Evolutionary conservation across 106 monocot genomes (phyloP), one percentile per base, ranked within the genome.

Genomic region (Platanthera zijinensis): DNA sequence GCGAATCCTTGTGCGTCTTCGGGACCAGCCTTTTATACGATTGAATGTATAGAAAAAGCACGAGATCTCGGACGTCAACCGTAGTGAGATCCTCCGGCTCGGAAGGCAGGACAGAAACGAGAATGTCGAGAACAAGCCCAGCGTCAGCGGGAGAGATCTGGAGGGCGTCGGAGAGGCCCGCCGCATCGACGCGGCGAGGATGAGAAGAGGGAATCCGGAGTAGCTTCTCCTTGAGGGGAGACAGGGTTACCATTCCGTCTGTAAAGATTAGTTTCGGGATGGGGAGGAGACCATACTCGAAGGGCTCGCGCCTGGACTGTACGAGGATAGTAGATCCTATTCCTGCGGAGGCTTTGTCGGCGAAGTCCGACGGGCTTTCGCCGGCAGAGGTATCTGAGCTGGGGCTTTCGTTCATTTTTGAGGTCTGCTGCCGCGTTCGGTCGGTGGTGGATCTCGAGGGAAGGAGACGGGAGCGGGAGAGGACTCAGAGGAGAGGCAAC

Each of bases 201-300:
- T 19, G 6, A 62, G 80, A 22, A 52, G 69, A 54, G 3, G 82
- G 50, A 5, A 54, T 13, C 52, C 51, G 56, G 73, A 86, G 81
- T 76, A 94, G 82, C 79, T 85, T 84, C 13, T 81, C 70, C 82
- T 84, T 86, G 78, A 91, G n/a, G 32, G 84, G 72, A 13, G 57
- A 59, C 1, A 99, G 90, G 69, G 90, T 88, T 69, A 76, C 79
- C 79, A 82, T 81, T 48, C 89, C 94, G 73, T 97, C 93, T 69
- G 89, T 45, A 80, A 88, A 88, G 66, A 92, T 84, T 78, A 97
- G 87, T 82, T 94, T 97, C 18, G 97, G 88, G 70, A 99, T 85
- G n/a, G 97, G 89, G 75, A 99, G 89, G 72, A 99, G 97, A 8
- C 97, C 97, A 77, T 99, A 83, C 86, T 99, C 97, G 76, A 99